Base-by-base conservation (phyloP, 2,329 filamentous ascomycete genomes). In the Colletotrichum godetiae region DNA sequence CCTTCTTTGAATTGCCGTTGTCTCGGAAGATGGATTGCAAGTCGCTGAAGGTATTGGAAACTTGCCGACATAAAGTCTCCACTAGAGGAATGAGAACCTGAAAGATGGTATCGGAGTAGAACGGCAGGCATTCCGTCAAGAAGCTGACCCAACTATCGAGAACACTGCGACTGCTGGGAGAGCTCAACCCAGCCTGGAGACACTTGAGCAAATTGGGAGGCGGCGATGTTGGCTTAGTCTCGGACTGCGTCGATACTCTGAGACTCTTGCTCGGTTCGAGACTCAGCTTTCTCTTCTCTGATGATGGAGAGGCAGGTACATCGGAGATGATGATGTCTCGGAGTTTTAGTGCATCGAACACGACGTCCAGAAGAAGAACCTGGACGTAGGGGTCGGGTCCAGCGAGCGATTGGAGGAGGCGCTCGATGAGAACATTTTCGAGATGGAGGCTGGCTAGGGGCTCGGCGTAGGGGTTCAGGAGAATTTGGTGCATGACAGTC, bases 121-220 rank as follows among this genome's bases (percentile, higher is more conserved):
- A 87, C 0, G 95, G 95, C 35, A 99, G 85, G 57, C 95, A 94
- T 79, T 96, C 93, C 5, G 91, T 90, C 8, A 99, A 87, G 76
- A 99, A 95, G 35, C 90, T 88, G 11, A 98, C 92, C 97, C 97
- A 99, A 80, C 94, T 95, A 78, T 98, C 95, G 46, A 99, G 86
- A 6, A 97, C 92, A 10, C 91, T 87, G 5, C 94, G 91, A 76
- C 94, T 95, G 66, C 87, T 91, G 3, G 88, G 81, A 4, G 95
- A 94, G 67, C 93, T 91, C 62, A 99, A 92, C 0, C 95, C 97
- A 58, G 92, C 90, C 74, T 95, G 92, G 13, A 99, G 87, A 79
- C 94, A 97, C 75, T 94, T 92, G n/a, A 97, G 88, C n/a, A 99
- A 83, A 46, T 92, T 86, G 19, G 90, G 84, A 3, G 93, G 91